Percentiles rank a stretch among this genome's conserved stretches.
phyloP scores from a whole-genome alignment of 192 early-diverging fungal species.

The Backusella westeae region DNA sequence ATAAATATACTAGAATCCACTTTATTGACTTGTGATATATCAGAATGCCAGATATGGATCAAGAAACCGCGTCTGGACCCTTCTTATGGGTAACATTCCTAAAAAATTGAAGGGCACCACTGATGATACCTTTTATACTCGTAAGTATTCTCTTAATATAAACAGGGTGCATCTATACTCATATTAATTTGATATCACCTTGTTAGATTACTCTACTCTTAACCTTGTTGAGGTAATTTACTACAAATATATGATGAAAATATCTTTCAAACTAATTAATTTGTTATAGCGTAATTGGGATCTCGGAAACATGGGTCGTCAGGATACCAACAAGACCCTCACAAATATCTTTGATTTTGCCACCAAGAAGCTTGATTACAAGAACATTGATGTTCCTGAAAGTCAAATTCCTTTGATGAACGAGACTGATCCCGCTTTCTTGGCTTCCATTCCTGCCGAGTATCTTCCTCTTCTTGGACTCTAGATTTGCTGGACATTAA shows the following conservation, averaged over 20 bases:
- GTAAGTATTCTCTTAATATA: background rate
- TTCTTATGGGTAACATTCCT: constrained; percentile 44
- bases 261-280: background rate
- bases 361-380: constrained; percentile 36
- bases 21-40: background rate
- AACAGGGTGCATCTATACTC: background rate
- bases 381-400: constrained; percentile 35
- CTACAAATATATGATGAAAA: background rate
- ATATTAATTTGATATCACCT: background rate
- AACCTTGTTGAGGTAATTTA: constrained; percentile 51
- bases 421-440: constrained; percentile 28
- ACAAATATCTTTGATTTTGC: constrained; percentile 46
- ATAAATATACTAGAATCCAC: background rate
- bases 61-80: constrained; percentile 42
- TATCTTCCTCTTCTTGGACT: background rate
- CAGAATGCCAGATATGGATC: constrained; percentile 19
- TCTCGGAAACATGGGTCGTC: constrained; percentile 53
- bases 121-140: constrained; percentile 63
- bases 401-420: constrained; percentile 36
- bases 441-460: constrained; percentile 19
- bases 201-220: constrained; percentile 53
- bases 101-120: constrained; percentile 27
- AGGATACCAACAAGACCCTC: constrained; percentile 47
- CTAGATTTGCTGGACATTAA: background rate
- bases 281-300: constrained; percentile 53